Base-by-base conservation (phyloP, 371 early-diverging fungal species). In the Mucor piriformis region DNA sequence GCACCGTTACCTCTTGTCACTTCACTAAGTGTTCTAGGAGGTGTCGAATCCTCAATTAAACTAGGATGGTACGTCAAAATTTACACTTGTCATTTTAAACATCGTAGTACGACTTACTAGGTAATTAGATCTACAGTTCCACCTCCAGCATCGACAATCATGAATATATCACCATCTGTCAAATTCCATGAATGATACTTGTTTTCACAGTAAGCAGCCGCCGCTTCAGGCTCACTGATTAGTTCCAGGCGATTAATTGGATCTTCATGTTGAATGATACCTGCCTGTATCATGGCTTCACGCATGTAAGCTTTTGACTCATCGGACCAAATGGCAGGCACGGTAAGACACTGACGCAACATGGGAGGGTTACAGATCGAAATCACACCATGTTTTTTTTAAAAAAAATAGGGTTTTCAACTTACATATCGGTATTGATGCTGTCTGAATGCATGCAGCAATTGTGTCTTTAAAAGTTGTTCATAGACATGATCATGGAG, bases 1-100 rank as follows among this genome's bases (percentile, higher is more conserved):
- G 74, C 80, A 40, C 85, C 83, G 29, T 84, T 83, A 13, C 85
- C 85, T 58, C 77, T 78, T 42, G 85, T 84, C 43, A 77, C 77
- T 61, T 84, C 85, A 29, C 74, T 74, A 23, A 84, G 61, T 7
- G 69, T 76, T 40, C 80, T 64, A 15, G 55, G 50, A 20, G 62
- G 43, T 35, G 47, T 35, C 11, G 13, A 23, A 34, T 34, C 54
- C 34, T 54, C 57, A 47, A 61, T 57, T 18, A 34, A 20, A 43
- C 49, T 61, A n/a, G n/a, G n/a, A n/a, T n/a, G n/a, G n/a, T n/a
- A n/a, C n/a, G n/a, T n/a, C n/a, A n/a, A n/a, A n/a, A n/a, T n/a
- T n/a, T n/a, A n/a, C n/a, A n/a, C n/a, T n/a, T n/a, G n/a, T n/a
- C n/a, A n/a, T n/a, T n/a, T n/a, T n/a, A n/a, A n/a, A n/a, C n/a